These are phyloP conservation scores for Bolboschoenoplectus hybrid DNA, from an alignment of 202 grass and related monocot species.

Conservation along the genomic window DNA sequence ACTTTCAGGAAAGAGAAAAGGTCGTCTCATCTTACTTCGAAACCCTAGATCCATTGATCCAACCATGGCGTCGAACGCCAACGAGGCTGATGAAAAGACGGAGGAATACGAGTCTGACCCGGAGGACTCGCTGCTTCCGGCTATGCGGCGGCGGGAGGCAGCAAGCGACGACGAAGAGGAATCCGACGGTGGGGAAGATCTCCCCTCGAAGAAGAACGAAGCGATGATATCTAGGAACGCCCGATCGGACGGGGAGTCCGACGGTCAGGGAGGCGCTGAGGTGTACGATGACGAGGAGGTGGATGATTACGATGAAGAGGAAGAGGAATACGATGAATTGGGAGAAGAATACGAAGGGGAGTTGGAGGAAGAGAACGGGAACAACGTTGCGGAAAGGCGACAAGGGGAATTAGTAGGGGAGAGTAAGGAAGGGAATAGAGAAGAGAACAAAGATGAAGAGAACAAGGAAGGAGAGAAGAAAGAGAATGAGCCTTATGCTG, in stretches of 20 bases:
- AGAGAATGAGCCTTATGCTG: slow-evolving; percentile 81
- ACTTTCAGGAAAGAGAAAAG: slow-evolving; percentile 23
- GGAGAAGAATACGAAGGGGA: slow-evolving; percentile 52
- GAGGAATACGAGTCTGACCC: slow-evolving; percentile 92
- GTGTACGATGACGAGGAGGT: slow-evolving; percentile 71
- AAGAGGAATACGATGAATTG: slow-evolving; percentile 59
- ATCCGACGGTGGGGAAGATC: slow-evolving; percentile 42
- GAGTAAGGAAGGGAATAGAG: slow-evolving; percentile 36
- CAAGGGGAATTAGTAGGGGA: slow-evolving; percentile 35
- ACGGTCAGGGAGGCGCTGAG: slow-evolving; percentile 74
- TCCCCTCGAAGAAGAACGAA: background rate
- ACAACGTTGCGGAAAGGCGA: slow-evolving; percentile 6
- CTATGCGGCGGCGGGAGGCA: slow-evolving; percentile 77
- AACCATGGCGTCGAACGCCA: slow-evolving; percentile 43
- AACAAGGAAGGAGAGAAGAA: slow-evolving; percentile 60
- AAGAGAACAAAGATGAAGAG: slow-evolving; percentile 37
- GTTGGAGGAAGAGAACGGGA: slow-evolving; percentile 30
- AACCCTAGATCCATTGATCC: slow-evolving; percentile 48
- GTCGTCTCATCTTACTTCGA: slow-evolving; percentile 22
- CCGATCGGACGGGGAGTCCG: slow-evolving; percentile 62
- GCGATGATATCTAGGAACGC: slow-evolving; percentile 39
- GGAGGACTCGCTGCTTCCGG: slow-evolving; percentile 69
- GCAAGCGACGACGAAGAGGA: slow-evolving; percentile 93
- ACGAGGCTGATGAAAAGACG: slow-evolving; percentile 39
- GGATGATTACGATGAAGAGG: slow-evolving; percentile 60